Percentiles rank a stretch among this genome's conserved stretches.
Evolutionary conservation across 2,329 filamentous ascomycete genomes (phyloP).

Genomic region (Botrytis porri): DNA sequence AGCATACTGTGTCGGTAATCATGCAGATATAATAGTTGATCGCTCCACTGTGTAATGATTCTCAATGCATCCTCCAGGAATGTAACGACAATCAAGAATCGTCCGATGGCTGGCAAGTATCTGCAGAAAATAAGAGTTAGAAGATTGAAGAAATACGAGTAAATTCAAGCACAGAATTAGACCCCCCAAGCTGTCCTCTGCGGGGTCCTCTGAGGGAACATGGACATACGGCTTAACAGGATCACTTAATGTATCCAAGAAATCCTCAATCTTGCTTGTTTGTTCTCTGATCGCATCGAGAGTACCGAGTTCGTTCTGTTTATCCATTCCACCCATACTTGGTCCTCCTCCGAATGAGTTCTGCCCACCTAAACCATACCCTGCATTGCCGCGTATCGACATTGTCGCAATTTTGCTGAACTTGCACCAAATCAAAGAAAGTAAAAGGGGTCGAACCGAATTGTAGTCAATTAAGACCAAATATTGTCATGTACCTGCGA

Average conservation of each 20-base stretch:
- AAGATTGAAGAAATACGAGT: neutral
- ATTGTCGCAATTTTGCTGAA: constrained; percentile 42
- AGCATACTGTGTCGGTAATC: constrained; percentile 84
- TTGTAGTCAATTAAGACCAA: constrained; percentile 7
- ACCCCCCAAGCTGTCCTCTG: constrained; percentile 15
- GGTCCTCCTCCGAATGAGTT: constrained; percentile 39
- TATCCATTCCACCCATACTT: constrained; percentile 33
- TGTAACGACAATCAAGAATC: constrained; percentile 96
- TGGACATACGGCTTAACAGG: constrained; percentile 86
- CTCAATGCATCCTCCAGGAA: constrained; percentile 95
- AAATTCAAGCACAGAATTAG: neutral
- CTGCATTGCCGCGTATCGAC: constrained; percentile 55
- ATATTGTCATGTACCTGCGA: neutral
- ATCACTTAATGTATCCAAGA: constrained; percentile 81
- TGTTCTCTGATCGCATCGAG: constrained; percentile 89
- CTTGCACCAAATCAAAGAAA: constrained; percentile 28
- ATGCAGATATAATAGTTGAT: constrained; percentile 89
- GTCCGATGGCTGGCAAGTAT: constrained; percentile 90
- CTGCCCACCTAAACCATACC: constrained; percentile 42
- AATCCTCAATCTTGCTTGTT: constrained; percentile 97
- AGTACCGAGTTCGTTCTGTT: constrained; percentile 38
- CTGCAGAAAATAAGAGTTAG: constrained; percentile 47
- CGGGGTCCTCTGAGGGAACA: constrained; percentile 20
- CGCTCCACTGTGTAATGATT: constrained; percentile 96
- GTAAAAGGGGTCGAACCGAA: neutral